A percentile compares a stretch with the other conserved stretches of the same genome.
phyloP scores from a whole-genome alignment of 371 early-diverging fungal species.

The Mucor indicus region DNA sequence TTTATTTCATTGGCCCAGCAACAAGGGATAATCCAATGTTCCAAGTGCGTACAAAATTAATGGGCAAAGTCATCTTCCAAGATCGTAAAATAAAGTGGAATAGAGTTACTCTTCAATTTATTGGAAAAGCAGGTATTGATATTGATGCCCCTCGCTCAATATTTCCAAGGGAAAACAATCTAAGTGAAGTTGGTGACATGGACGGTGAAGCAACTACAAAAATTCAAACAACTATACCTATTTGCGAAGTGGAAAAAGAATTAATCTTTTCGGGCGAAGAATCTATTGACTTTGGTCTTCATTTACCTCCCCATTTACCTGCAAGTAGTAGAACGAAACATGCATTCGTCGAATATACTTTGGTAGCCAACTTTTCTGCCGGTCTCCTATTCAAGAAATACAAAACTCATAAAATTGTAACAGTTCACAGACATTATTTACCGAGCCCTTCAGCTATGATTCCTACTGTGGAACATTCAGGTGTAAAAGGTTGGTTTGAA shows the following conservation, averaged over 20 bases:
- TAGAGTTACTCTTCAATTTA: constrained; percentile 40
- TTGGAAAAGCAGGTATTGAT: constrained; percentile 38
- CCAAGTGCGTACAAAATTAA: constrained; percentile 35
- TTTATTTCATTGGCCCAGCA: constrained; percentile 46
- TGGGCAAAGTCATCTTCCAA: constrained; percentile 36
- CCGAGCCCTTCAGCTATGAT: constrained; percentile 45
- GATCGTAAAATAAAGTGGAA: constrained; percentile 47
- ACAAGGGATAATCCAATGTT: constrained; percentile 43
- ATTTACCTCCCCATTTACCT: constrained; percentile 42
- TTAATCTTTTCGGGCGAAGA: constrained; percentile 41
- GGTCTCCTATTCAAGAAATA: constrained; percentile 44
- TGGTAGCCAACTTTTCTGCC: constrained; percentile 42
- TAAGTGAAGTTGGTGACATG: constrained; percentile 9
- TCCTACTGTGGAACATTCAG: constrained; percentile 34
- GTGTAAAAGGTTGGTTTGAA: constrained; percentile 45
- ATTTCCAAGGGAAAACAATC: constrained; percentile 8
- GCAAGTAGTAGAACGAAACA: constrained; percentile 30
- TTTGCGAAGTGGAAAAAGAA: constrained; percentile 48
- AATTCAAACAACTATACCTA: constrained; percentile 26
- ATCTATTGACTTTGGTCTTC: constrained; percentile 42
- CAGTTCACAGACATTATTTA: constrained; percentile 38
- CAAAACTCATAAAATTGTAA: constrained; percentile 30
- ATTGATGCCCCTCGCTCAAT: constrained; percentile 25
- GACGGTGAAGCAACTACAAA: constrained; percentile 5
- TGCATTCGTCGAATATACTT: constrained; percentile 39